Percentiles rank a stretch among this genome's conserved stretches.
phyloP scores from a whole-genome alignment of 2,329 filamentous ascomycete species.

The Calonectria crousiana region DNA sequence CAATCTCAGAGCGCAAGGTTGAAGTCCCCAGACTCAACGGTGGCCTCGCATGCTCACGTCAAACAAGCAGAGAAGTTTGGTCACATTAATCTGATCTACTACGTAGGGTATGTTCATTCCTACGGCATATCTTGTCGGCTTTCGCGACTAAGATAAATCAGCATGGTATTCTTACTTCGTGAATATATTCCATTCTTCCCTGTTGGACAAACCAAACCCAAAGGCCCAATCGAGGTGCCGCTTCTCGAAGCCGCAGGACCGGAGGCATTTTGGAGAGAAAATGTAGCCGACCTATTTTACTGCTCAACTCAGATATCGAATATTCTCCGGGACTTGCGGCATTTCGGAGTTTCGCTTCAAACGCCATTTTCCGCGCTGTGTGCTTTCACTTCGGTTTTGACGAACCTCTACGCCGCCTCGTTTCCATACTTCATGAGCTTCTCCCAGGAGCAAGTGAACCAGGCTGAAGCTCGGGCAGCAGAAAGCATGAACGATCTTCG shows the following conservation, averaged over 20 bases:
- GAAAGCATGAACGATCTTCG: constrained; percentile 27
- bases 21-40: constrained; percentile 39
- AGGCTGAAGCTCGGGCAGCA: constrained; percentile 32
- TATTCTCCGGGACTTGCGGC: constrained; percentile 36
- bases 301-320: constrained; percentile 39
- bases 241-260: constrained; percentile 36
- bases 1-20: constrained; percentile 28
- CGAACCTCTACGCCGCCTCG: constrained; percentile 36
- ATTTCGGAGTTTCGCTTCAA: constrained; percentile 32
- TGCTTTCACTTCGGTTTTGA: constrained; percentile 34
- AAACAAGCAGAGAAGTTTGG: constrained; percentile 42
- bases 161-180: constrained; percentile 34
- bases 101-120: constrained; percentile 31
- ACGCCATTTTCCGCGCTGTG: constrained; percentile 40
- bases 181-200: constrained; percentile 42
- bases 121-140: fast-evolving
- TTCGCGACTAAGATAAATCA: background rate
- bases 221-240: constrained; percentile 39
- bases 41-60: constrained; percentile 38
- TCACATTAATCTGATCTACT: constrained; percentile 42
- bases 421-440: constrained; percentile 40
- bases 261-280: constrained; percentile 36
- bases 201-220: constrained; percentile 37
- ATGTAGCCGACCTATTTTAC: constrained; percentile 33
- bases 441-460: background rate